Base-by-base conservation (phyloP, 331 rosid species). In the Spiraea crenata region DNA sequence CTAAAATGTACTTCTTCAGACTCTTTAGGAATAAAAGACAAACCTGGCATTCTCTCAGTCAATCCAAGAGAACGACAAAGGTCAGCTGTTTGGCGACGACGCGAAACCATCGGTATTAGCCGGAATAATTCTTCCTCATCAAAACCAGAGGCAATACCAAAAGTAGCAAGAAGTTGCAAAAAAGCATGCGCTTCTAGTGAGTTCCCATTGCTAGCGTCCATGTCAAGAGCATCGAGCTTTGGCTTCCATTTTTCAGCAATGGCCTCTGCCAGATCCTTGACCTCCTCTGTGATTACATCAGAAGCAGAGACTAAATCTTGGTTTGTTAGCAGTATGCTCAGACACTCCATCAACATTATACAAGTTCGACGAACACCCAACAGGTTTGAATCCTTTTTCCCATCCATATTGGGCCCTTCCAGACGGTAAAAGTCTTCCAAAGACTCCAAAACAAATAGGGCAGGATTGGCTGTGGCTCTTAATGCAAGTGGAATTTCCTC, bases 101-200 rank as follows among this genome's bases (percentile, higher is more conserved):
- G 89, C 46, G 99, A 95, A 66, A 95, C 96, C 89, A 86, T 87
- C 25, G 99, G 99, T 65, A 95, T 82, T 50, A 95, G 83, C 89
- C 92, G 85, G 74, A 91, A 88, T 46, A 95, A 62, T 75, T 89
- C 96, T 49, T 85, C 88, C 74, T 83, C 93, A 10, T 86, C 82
- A 80, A 95, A 95, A 84, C 82, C 99, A 69, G 99, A 89, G 56
- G 92, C 84, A 77, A 95, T 82, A 66, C 74, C 79, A 82, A 91
- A 95, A 81, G 92, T 90, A 44, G 89, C 96, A 49, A 95, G 81
- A 73, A 95, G 98, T 83, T 95, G 99, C 89, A 95, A 85, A 85
- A 95, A 95, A 19, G 98, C 99, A 80, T 95, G 99, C 84, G 99
- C 99, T 86, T 95, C 96, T 68, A 95, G 67, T 71, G 98, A 91